Conservation (phyloP, 805 yeast genomes). For the Metschnikowia peoriensis region DNA sequence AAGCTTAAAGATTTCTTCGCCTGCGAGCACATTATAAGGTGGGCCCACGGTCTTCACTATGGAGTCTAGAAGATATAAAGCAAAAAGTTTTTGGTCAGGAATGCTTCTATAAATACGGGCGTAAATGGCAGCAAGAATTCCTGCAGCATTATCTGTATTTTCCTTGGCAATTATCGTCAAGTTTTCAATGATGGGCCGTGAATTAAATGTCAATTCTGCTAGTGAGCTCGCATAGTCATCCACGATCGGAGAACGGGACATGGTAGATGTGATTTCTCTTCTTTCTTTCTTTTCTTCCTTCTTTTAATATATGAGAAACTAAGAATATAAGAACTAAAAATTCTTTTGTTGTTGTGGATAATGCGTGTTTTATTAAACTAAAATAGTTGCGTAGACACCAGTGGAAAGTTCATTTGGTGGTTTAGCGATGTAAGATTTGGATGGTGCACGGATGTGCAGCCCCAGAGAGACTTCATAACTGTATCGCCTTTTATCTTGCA, state of each 20-base stretch:
- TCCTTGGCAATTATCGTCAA: constrained; percentile 87
- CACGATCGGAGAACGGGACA: constrained; percentile 16
- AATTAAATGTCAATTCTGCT: constrained; percentile 78
- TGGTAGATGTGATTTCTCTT: background rate
- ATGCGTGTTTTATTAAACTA: too few relatives aligned
- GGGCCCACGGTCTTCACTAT: constrained; percentile 87
- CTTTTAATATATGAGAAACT: too few relatives aligned
- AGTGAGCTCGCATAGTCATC: constrained; percentile 71
- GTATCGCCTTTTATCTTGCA: too few relatives aligned
- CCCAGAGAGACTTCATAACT: too few relatives aligned
- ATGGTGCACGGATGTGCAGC: too few relatives aligned
- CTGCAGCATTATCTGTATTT: constrained; percentile 71
- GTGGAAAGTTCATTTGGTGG: too few relatives aligned
- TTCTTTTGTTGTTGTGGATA: too few relatives aligned
- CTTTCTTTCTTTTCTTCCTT: too few relatives aligned
- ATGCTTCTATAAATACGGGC: constrained; percentile 70
- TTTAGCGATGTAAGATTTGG: too few relatives aligned
- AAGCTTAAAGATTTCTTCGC: constrained; percentile 63
- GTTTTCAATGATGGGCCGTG: constrained; percentile 84
- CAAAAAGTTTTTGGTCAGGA: constrained; percentile 80
- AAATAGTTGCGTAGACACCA: too few relatives aligned
- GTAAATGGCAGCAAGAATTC: constrained; percentile 73
- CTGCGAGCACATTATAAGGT: constrained; percentile 81
- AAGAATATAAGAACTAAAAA: too few relatives aligned
- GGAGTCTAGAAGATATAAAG: constrained; percentile 84